Conservation (phyloP, 371 early-diverging fungal species). For the Haplosporangium sp. region DNA sequence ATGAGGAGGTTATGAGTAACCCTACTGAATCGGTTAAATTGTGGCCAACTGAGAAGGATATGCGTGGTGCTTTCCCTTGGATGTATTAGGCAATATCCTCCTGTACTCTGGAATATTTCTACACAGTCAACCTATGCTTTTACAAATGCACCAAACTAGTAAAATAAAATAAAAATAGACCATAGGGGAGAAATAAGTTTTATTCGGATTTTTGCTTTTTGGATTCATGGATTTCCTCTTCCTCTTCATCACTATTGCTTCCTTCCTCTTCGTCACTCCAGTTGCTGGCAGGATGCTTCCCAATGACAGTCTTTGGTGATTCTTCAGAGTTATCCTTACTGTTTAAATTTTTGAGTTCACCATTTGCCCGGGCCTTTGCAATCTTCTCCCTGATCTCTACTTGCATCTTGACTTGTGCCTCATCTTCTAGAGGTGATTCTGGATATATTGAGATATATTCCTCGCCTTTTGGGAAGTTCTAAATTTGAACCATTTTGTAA, state of each 20-base stretch:
- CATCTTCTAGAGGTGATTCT: constrained; percentile 30
- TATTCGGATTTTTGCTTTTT: constrained; percentile 18
- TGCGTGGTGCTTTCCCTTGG: constrained; percentile 54
- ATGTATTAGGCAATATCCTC: constrained; percentile 12
- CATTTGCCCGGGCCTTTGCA: constrained; percentile 25
- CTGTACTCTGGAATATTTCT: not conserved
- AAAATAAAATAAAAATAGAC: constrained; percentile 3
- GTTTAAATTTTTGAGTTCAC: constrained; percentile 23
- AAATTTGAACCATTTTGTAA: not conserved
- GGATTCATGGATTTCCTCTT: not conserved
- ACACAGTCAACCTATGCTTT: constrained; percentile 6
- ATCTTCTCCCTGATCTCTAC: constrained; percentile 34
- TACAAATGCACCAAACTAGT: not conserved
- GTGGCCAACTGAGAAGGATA: constrained; percentile 47
- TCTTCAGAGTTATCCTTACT: not conserved
- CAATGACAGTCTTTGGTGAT: not conserved
- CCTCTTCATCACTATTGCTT: constrained; percentile 10
- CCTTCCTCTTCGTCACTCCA: constrained; percentile 44
- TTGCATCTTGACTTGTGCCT: constrained; percentile 22
- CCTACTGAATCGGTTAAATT: constrained; percentile 44
- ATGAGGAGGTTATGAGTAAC: constrained; percentile 45
- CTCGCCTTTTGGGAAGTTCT: constrained; percentile 41
- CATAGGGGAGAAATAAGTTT: not conserved
- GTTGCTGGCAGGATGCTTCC: constrained; percentile 40
- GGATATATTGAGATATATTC: constrained; percentile 46